Base-by-base conservation (phyloP, 148 eudicot genomes). In the Talinum fruticosum region DNA sequence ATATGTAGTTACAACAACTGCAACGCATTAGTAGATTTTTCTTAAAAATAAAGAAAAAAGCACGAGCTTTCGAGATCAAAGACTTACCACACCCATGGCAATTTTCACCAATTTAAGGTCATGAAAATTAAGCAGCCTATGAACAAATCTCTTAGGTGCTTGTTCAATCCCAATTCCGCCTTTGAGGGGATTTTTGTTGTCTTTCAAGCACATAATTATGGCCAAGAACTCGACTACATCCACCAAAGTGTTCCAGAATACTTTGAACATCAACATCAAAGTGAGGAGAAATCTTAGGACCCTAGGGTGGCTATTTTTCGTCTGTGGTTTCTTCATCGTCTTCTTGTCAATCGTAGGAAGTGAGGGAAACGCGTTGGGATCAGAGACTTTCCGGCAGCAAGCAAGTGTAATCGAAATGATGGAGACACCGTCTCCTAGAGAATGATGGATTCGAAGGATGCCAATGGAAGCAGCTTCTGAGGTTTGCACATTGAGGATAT, bases 351-450 rank as follows among this genome's bases (percentile, higher is more conserved):
- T 13, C 0, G 0, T 78, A 10, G 88, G 87, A 13, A 88, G 69
- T 1, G 85, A 72, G 4, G 94, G 90, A 66, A 90, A 33, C 5
- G 89, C 76, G 7, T 80, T 35, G 0, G 87, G 90, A 76, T 92
- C 88, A 1, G 87, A 81, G 66, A 94, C 97, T 2, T 87, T 88
- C 14, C 89, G 79, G 1, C 90, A 79, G 54, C 87, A 86, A 18
- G 97, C 89, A 19, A 87, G 83, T n/a, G 88, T 66, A 0, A 90
- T 82, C 36, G 97, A 88, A 2, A 85, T 82, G 28, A 92, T 79
- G 4, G 97, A 92, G 2, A 88, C 66, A 3, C 94, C 97, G 67
- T 90, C 97, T 10, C 97, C 97, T 2, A 92, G 14, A 0, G 94
- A 92, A 61, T 92, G 97, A 65, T 92, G 94, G 6, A 87, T 51